Conservation (phyloP, 2,329 filamentous ascomycete genomes). For the Xylaria sp. region DNA sequence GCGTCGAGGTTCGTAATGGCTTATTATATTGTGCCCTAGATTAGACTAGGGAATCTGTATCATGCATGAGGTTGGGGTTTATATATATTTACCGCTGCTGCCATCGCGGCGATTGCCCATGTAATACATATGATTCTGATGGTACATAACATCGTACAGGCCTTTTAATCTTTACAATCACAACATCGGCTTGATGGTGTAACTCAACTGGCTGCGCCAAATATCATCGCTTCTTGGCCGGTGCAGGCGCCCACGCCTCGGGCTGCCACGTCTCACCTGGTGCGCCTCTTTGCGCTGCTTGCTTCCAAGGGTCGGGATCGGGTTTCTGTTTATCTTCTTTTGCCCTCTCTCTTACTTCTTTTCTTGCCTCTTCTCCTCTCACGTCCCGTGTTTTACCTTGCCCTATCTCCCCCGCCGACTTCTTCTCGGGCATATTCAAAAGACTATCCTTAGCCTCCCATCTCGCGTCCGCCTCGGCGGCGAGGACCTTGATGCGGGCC, state of each 20-base stretch:
- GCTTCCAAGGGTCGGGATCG: conserved; percentile 67
- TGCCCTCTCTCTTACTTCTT: conserved; percentile 12
- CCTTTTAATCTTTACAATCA: conserved; percentile 15
- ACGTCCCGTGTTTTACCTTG: neutral
- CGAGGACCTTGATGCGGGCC: conserved; percentile 64
- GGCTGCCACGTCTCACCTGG: conserved; percentile 76
- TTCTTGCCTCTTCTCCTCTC: neutral
- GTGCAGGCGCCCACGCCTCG: conserved; percentile 66
- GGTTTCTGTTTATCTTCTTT: conserved; percentile 23
- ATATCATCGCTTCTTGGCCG: conserved; percentile 43
- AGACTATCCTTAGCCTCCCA: conserved; percentile 69
- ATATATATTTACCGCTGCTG: neutral
- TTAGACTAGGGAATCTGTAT: neutral
- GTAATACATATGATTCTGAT: conserved; percentile 2
- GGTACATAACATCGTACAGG: conserved; percentile 36
- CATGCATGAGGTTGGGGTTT: neutral
- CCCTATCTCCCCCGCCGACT: neutral
- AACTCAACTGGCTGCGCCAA: neutral
- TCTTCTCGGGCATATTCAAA: conserved; percentile 46
- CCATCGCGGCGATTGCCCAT: neutral
- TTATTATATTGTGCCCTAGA: neutral
- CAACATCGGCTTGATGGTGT: neutral
- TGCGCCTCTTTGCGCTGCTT: conserved; percentile 58
- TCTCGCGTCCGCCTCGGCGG: conserved; percentile 69
- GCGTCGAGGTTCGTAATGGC: conserved; percentile 5